phyloP scores from a whole-genome alignment of 2,329 filamentous ascomycete genomes.

The Cercospora brassicicola region DNA sequence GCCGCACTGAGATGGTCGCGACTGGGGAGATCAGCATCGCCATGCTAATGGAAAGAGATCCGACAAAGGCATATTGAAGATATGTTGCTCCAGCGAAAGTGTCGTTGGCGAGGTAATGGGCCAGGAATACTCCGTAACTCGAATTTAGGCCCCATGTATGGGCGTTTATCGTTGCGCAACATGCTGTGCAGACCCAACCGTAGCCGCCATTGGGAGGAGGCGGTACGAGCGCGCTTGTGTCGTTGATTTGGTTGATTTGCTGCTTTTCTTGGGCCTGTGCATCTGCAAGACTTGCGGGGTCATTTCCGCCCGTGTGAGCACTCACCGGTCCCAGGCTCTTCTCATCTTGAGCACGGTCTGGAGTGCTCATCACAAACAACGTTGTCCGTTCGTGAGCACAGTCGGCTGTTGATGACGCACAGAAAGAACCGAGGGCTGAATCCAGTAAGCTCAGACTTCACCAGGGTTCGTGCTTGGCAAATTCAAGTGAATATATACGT shows the following conservation, averaged over 20 bases:
- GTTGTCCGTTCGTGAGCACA: not conserved
- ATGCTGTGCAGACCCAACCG: constrained; percentile 57
- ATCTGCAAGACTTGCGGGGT: not conserved
- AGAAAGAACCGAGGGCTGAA: not conserved
- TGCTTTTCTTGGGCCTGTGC: not conserved
- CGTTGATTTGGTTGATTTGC: not conserved
- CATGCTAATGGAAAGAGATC: constrained; percentile 65
- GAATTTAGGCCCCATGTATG: constrained; percentile 49
- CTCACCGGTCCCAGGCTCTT: not conserved
- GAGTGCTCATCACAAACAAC: not conserved
- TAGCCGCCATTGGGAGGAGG: constrained; percentile 57
- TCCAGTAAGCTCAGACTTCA: not conserved
- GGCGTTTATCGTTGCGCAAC: constrained; percentile 47
- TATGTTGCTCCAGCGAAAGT: constrained; percentile 63
- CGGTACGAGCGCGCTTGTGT: not conserved
- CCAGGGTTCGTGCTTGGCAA: constrained; percentile 4
- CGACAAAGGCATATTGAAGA: constrained; percentile 75
- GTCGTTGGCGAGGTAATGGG: constrained; percentile 68
- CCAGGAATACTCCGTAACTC: constrained; percentile 71
- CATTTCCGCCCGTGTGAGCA: not conserved
- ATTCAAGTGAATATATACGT: constrained; percentile 3
- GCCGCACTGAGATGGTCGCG: constrained; percentile 61
- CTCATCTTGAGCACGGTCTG: not conserved
- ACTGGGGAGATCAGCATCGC: constrained; percentile 69
- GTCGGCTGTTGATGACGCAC: not conserved